Conservation (phyloP, 2,329 filamentous ascomycete genomes). For the Pseudopyricularia javanii region DNA sequence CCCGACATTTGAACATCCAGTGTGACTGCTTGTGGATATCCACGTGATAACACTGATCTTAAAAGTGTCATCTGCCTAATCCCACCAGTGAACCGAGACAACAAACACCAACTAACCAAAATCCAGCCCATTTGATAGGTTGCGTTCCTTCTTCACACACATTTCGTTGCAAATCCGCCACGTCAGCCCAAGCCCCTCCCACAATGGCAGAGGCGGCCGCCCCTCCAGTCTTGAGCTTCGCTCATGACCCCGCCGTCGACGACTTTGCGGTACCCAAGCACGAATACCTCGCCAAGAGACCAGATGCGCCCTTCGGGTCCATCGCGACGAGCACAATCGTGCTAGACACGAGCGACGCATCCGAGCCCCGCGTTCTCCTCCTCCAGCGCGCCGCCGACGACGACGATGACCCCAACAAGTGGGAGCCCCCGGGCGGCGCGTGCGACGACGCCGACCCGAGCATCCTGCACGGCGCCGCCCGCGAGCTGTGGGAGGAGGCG, state of each 20-base stretch:
- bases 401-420: slow-evolving; percentile 17
- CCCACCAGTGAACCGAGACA: too few species aligned
- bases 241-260: slow-evolving; percentile 7
- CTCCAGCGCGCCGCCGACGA: slow-evolving; percentile 13
- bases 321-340: slow-evolving; percentile 17
- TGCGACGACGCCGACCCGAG: slow-evolving; percentile 22
- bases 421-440: slow-evolving; percentile 29
- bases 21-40: too few species aligned
- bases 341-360: slow-evolving; percentile 8
- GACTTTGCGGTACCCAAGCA: slow-evolving; percentile 10
- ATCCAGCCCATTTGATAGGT: too few species aligned
- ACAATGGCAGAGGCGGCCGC: background rate
- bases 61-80: too few species aligned
- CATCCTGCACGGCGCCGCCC: slow-evolving; percentile 22
- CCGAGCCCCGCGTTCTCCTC: background rate
- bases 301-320: slow-evolving; percentile 8
- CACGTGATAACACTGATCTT: too few species aligned
- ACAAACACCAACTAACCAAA: too few species aligned
- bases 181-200: too few species aligned
- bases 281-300: slow-evolving; percentile 10
- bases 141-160: too few species aligned
- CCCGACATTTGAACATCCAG: too few species aligned
- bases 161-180: too few species aligned
- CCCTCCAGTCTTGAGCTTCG: background rate
- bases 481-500: slow-evolving; percentile 29